Base-by-base conservation (phyloP, 2,329 filamentous ascomycete genomes). In the Calycina herbarum region DNA sequence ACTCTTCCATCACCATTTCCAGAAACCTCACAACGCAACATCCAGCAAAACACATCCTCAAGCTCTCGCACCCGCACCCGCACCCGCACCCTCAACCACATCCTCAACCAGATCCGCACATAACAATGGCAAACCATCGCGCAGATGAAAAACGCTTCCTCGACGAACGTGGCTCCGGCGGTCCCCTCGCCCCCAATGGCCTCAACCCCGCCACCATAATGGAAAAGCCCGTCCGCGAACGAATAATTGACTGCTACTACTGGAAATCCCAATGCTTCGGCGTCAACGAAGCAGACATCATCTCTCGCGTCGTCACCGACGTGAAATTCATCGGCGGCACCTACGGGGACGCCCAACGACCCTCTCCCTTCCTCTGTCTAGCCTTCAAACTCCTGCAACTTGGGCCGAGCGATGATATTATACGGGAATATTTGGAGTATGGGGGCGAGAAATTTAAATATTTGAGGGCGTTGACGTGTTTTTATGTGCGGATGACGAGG, bases 181-280 rank as follows among this genome's bases (percentile, higher is more conserved):
- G 89, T 57, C 79, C 88, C 42, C 86, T 96, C 27, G 89, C 95
- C 69, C 93, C 87, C 66, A 89, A 94, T 77, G 93, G 93, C 67
- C 90, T 96, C 75, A 97, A 97, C 80, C 94, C 94, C 0, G 92
- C 93, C n/a, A 94, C 91, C 4, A 91, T 98, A 67, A 91, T 98
- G 85, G 94, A 98, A 79, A 97, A 96, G 78, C 91, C 93, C 51
- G 93, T 97, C 70, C 91, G 92, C 76, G 95, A 99, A 79, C 93
- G 95, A 76, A 97, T 99, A 78, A 88, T 94, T 72, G 93, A 97
- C 76, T 92, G 89, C 62, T 96, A 97, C 80, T 99, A 97, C 82
- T 99, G 93, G 91, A 97, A 97, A 79, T 95, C 98, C 80, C 94
- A 97, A 81, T 97, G 95, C 78, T 99, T 98, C 79, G 95, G 91